phyloP scores from a whole-genome alignment of 441 rosid species.

The Jatropha multifida region DNA sequence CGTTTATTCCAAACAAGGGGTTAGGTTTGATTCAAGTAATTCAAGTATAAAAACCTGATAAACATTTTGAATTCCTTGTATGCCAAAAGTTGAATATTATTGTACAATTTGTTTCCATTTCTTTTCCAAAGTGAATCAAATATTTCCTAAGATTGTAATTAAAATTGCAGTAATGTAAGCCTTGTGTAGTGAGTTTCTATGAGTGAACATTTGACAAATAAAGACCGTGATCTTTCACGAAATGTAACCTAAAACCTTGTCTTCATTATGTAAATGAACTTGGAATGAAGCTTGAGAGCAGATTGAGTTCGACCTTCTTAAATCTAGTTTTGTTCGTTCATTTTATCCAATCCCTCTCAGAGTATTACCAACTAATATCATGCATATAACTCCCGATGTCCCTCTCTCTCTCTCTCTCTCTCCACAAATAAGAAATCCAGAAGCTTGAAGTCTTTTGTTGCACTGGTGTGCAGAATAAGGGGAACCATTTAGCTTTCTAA shows the following conservation, averaged over 20 bases:
- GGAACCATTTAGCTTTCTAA: background rate
- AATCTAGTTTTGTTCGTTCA: background rate
- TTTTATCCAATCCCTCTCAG: background rate
- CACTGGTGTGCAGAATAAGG: background rate
- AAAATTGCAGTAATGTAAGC: background rate
- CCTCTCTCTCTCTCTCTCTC: background rate
- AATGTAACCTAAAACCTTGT: background rate
- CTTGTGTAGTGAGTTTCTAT: background rate
- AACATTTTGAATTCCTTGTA: conserved; percentile 3
- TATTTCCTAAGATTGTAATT: background rate
- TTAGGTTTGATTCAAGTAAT: background rate
- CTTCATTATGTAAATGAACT: background rate
- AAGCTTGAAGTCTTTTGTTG: background rate
- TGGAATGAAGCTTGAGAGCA: background rate
- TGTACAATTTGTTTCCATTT: background rate
- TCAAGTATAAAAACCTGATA: background rate
- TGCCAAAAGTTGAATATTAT: background rate
- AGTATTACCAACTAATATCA: background rate
- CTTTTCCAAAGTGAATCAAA: conserved; percentile 1
- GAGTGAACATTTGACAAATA: background rate
- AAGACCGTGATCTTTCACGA: background rate
- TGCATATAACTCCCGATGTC: background rate
- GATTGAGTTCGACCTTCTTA: background rate
- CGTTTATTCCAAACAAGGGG: too few relatives aligned
- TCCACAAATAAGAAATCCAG: background rate